phyloP scores from a whole-genome alignment of 345 rosid species.

The Boechera divaricarpa region DNA sequence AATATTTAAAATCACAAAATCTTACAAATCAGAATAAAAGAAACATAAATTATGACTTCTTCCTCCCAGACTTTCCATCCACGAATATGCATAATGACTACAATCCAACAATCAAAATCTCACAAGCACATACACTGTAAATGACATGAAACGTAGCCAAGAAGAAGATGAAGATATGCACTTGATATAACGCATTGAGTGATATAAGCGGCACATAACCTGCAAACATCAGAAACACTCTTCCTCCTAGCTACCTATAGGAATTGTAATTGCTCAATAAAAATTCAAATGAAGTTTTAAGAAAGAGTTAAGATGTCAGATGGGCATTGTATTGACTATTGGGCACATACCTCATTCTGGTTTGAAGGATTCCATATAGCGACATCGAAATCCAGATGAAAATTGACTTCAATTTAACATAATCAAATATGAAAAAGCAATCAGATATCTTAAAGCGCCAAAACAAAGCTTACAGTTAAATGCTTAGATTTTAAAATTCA shows the following conservation, averaged over 20 bases:
- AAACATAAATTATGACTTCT: constrained; percentile 30
- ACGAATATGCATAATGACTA: constrained; percentile 62
- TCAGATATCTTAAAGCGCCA: too few relatives aligned
- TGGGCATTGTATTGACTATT: neutral
- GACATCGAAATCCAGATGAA: constrained; percentile 57
- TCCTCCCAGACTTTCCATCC: constrained; percentile 91
- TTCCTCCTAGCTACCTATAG: constrained; percentile 59
- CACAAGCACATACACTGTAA: constrained; percentile 52
- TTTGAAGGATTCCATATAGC: constrained; percentile 84
- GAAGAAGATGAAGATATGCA: constrained; percentile 93
- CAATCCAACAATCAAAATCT: neutral
- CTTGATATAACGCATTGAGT: constrained; percentile 76
- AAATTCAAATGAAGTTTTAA: neutral
- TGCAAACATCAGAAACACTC: constrained; percentile 28
- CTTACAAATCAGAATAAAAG: too few relatives aligned
- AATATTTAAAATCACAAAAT: too few relatives aligned
- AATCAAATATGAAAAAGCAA: too few relatives aligned
- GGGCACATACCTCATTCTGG: constrained; percentile 76
- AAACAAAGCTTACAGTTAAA: too few relatives aligned
- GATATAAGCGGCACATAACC: constrained; percentile 90
- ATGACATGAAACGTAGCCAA: constrained; percentile 90
- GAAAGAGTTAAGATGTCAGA: neutral
- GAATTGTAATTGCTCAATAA: neutral
- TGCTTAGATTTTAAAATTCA: too few relatives aligned
- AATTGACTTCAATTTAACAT: neutral